Evolutionary conservation across 257 asterid species (phyloP).

Genomic region (Anisodus tanguticus): DNA sequence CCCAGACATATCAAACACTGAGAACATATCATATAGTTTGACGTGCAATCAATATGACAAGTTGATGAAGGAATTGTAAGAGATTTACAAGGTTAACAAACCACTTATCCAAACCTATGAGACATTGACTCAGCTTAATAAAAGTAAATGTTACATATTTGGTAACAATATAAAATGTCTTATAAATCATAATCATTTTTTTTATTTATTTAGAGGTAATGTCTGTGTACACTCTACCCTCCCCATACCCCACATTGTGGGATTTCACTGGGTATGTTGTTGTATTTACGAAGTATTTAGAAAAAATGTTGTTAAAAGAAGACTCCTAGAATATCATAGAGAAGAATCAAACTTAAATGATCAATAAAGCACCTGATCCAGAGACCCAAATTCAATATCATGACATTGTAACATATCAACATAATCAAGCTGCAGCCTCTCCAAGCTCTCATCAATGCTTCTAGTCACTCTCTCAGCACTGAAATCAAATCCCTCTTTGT

Average conservation of each 20-base stretch:
- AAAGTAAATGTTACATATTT: neutral
- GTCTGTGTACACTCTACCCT: too few species aligned
- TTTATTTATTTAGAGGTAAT: too few species aligned
- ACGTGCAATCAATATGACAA: neutral
- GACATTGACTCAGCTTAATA: neutral
- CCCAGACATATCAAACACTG: slow-evolving; percentile 15
- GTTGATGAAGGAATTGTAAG: neutral
- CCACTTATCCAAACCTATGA: neutral
- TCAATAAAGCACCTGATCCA: slow-evolving; percentile 72
- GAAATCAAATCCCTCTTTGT: slow-evolving; percentile 88
- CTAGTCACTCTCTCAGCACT: slow-evolving; percentile 92
- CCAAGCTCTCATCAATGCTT: slow-evolving; percentile 94
- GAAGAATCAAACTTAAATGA: neutral
- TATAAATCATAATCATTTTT: neutral
- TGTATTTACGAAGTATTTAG: neutral
- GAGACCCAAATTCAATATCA: slow-evolving; percentile 93
- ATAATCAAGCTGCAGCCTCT: slow-evolving; percentile 95
- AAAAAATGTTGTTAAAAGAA: neutral
- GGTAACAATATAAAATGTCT: neutral
- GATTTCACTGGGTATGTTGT: too few species aligned
- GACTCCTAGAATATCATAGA: neutral
- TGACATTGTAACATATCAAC: slow-evolving; percentile 93
- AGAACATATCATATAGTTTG: slow-evolving; percentile 9
- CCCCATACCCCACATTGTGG: too few species aligned
- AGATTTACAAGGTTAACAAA: neutral